Base-by-base conservation (phyloP, 148 eudicot genomes). In the Persicaria maculosa region DNA sequence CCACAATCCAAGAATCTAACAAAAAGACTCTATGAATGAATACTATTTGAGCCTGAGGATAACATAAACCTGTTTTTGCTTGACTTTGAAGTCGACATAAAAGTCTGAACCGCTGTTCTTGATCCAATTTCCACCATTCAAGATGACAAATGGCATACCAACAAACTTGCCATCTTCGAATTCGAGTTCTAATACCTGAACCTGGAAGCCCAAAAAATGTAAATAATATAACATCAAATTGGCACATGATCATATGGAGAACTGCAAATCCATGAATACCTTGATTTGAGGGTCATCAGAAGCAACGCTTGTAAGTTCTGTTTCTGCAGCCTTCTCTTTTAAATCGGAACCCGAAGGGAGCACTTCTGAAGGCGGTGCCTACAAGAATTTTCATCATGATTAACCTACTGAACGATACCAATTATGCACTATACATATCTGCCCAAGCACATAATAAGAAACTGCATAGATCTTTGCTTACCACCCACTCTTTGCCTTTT, bases 91-190 rank as follows among this genome's bases (percentile, higher is more conserved):
- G 69, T 88, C 90, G 45, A 88, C 83, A 84, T 85, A 94, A 73
- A 94, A 94, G 85, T 94, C 98, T 74, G 97, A 90, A 59, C 91
- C 89, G 3, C 76, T 79, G 74, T 91, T 81, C 85, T 94, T 94
- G n/a, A 94, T 81, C 98, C 98, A 94, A 71, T 86, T 90, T 55
- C 85, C 90, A 74, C 76, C 85, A 74, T 93, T 88, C 75, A 89
- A 74, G 77, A 92, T 86, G 78, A 94, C 97, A 85, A 94, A 94
- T 20, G 98, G 96, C 86, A 94, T 94, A 50, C 98, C 98, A 20
- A 81, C 81, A 78, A 81, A 94, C 64, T 77, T 77, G 62, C 79
- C 88, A 44, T 90, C 98, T 73, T 85, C 88, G 77, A 92, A 64
- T 83, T 83, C 85, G 75, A 94, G 82, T 81, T 88, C 91, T 46